A percentile compares a stretch with the other conserved stretches of the same genome.
These are phyloP conservation scores for Trichocomaceae sp. DNA, from an alignment of 2,329 filamentous ascomycete genomes.

Conservation along the genomic window DNA sequence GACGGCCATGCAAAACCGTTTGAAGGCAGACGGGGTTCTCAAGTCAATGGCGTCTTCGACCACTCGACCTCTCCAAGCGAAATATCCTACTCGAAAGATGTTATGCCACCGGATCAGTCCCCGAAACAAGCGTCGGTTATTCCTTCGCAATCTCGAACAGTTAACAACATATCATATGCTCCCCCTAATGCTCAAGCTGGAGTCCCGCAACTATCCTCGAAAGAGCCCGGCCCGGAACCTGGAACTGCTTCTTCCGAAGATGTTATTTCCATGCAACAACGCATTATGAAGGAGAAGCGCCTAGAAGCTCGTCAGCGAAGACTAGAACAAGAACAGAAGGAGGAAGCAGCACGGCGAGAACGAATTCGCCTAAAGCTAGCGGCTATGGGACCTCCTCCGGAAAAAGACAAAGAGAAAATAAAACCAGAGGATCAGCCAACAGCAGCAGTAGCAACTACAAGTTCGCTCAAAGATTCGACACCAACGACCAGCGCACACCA, in stretches of 20 bases:
- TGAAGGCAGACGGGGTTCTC: constrained; percentile 36
- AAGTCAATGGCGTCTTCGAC: constrained; percentile 31
- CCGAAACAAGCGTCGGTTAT: constrained; percentile 22
- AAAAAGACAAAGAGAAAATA: constrained; percentile 20
- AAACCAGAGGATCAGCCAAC: constrained; percentile 22
- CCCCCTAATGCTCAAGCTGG: constrained; percentile 18
- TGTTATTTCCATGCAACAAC: constrained; percentile 50
- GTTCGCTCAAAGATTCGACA: constrained; percentile 10
- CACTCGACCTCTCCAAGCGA: constrained; percentile 26
- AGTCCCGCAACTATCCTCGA: constrained; percentile 16
- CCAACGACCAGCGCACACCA: constrained; percentile 19
- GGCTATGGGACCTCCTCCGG: constrained; percentile 43
- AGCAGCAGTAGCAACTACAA: constrained; percentile 16
- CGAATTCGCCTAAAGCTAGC: constrained; percentile 52
- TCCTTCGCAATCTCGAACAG: constrained; percentile 25
- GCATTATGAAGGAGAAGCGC: constrained; percentile 55
- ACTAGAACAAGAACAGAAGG: constrained; percentile 49
- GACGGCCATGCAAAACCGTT: constrained; percentile 35
- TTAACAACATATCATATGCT: constrained; percentile 24
- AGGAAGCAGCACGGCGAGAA: constrained; percentile 53
- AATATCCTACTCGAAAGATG: constrained; percentile 20
- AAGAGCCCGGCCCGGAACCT: constrained; percentile 8
- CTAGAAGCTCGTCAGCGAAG: constrained; percentile 50
- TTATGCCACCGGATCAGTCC: constrained; percentile 19
- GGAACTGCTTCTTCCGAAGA: constrained; percentile 29